Base-by-base conservation (phyloP, 2,329 filamentous ascomycete species). In the Drechslerella dactyloides region DNA sequence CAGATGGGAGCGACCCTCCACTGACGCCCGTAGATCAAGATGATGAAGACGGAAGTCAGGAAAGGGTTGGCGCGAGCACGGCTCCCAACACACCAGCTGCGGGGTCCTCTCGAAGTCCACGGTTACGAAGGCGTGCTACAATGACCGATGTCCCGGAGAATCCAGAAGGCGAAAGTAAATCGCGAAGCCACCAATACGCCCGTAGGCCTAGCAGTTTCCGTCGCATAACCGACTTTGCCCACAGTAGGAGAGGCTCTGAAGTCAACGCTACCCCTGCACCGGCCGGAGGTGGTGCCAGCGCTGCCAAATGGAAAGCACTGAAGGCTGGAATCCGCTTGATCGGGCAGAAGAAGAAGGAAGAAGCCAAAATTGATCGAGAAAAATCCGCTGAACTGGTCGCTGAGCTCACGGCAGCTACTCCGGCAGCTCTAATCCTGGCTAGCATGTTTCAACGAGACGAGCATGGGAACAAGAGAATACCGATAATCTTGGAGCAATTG, bases 401-500 rank as follows among this genome's bases (percentile, higher is more conserved):
- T 1, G 94, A 99, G 80, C 83, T 99, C 40, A 86, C 94, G 54
- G 96, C 94, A 48, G 94, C 92, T 60, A 91, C 93, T 0, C 94
- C 94, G 2, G 94, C 94, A 23, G 94, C 93, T 19, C 83, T 99
- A 68, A 96, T 99, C 80, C 82, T 99, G 58, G 94, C 94, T 6
- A 97, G 93, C 78, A 97, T 97, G 90, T 94, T 97, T 76, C 94
- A 97, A 81, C 86, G 94, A 65, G 94, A 99, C 76, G 94, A 99
- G 80, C 91, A 97, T 76, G 92, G 93, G 54, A 94, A 96, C 80
- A 94, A 91, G 81, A 88, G 93, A 69, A 96, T 99, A 65, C 94
- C 94, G 0, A 92, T 99, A 59, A 85, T 99, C 2, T 84, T 99
- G 5, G 94, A 99, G 79, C 94, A 99, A 81, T 84, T 99, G 69